phyloP scores from a whole-genome alignment of 805 yeast species.

The Saccharomyces eubayanus region DNA sequence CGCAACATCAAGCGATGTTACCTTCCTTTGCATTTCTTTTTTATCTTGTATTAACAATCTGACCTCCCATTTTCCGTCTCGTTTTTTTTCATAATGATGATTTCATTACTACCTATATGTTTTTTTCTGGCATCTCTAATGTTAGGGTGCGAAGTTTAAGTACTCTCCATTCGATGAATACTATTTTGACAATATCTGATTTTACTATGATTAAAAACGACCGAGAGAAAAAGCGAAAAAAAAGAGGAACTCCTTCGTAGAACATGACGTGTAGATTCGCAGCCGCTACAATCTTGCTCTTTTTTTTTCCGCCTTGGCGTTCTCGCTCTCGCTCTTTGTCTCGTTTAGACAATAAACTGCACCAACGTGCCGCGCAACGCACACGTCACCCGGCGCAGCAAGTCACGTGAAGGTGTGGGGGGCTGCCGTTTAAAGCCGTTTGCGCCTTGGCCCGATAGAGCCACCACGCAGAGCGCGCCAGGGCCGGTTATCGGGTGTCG shows the following conservation, averaged over 20 bases:
- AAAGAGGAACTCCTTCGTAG: background rate
- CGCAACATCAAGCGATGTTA: background rate
- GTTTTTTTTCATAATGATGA: constrained; percentile 19
- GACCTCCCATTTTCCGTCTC: background rate
- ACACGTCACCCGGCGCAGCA: background rate
- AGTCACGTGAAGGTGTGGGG: background rate
- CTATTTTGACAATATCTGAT: constrained; percentile 47
- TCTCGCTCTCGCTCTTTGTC: background rate
- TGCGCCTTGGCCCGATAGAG: background rate
- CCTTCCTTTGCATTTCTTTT: background rate
- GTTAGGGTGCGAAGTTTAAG: constrained; percentile 54
- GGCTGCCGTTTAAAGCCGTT: background rate
- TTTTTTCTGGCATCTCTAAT: constrained; percentile 93
- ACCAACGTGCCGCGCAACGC: background rate
- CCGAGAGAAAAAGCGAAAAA: background rate
- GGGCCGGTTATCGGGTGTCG: background rate
- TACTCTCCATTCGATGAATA: constrained; percentile 65
- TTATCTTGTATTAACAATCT: background rate
- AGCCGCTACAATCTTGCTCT: background rate
- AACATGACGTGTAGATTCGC: background rate
- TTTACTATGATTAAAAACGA: background rate
- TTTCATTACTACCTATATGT: constrained; percentile 16
- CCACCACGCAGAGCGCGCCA: background rate
- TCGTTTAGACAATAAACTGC: background rate
- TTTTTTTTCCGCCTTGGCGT: background rate